phyloP scores from a whole-genome alignment of 2,329 filamentous ascomycete species.

The Aspergillus arachidicola region DNA sequence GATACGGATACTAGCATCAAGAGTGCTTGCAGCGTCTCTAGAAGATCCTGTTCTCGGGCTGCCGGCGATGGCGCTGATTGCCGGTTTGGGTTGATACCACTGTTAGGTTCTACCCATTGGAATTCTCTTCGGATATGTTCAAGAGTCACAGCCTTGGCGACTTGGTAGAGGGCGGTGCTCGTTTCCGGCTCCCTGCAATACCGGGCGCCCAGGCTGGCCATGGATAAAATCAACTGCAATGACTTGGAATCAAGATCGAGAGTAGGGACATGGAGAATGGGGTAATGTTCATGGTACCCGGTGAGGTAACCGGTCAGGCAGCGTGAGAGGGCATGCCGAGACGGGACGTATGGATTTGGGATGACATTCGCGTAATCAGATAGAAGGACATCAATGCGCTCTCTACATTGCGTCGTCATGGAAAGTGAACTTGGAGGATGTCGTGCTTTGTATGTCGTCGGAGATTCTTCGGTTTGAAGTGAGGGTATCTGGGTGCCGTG shows the following conservation, averaged over 20 bases:
- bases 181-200: constrained; percentile 38
- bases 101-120: constrained; percentile 19
- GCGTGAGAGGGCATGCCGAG: constrained; percentile 36
- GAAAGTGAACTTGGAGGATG: constrained; percentile 32
- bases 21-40: constrained; percentile 33
- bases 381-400: constrained; percentile 28
- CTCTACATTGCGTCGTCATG: constrained; percentile 34
- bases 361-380: constrained; percentile 32
- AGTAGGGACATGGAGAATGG: constrained; percentile 36
- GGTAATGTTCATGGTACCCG: constrained; percentile 38
- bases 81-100: background rate
- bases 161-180: constrained; percentile 33
- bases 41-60: constrained; percentile 25
- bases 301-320: constrained; percentile 37
- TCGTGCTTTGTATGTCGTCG: constrained; percentile 25
- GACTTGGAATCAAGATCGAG: constrained; percentile 29
- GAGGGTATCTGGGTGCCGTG: constrained; percentile 37
- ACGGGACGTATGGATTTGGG: constrained; percentile 29
- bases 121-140: constrained; percentile 34
- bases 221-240: constrained; percentile 31
- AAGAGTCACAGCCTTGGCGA: constrained; percentile 35
- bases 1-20: constrained; percentile 33
- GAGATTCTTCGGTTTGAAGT: constrained; percentile 35
- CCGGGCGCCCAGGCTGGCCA: constrained; percentile 36
- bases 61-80: constrained; percentile 11